phyloP scores from a whole-genome alignment of 768 basidiomycete genomes.

The Tulasnella sp. region DNA sequence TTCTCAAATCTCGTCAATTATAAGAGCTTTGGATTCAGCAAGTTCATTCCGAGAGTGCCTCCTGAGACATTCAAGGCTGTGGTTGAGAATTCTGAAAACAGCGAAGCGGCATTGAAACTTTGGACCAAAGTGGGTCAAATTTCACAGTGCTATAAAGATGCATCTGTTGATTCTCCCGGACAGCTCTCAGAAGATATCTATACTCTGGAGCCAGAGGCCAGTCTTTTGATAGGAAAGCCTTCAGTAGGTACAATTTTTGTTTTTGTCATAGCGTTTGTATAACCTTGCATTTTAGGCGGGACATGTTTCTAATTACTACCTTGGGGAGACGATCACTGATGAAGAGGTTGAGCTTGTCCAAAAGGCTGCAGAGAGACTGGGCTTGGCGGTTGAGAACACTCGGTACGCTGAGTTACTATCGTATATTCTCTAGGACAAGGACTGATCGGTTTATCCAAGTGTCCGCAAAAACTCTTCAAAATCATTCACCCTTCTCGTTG shows the following conservation, averaged over 20 bases:
- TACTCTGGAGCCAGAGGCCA: slow-evolving; percentile 45
- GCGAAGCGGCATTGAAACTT: slow-evolving; percentile 39
- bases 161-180: background rate
- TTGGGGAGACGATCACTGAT: slow-evolving; percentile 51
- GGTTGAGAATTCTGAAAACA: slow-evolving; percentile 47
- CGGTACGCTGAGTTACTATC: slow-evolving; percentile 33
- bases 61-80: slow-evolving; percentile 49
- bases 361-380: slow-evolving; percentile 56
- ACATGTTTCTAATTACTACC: slow-evolving; percentile 77
- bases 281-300: slow-evolving; percentile 34
- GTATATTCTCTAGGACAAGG: background rate
- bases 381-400: slow-evolving; percentile 70
- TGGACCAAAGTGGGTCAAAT: slow-evolving; percentile 43
- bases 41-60: slow-evolving; percentile 64
- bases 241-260: slow-evolving; percentile 8
- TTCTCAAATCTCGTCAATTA: slow-evolving; percentile 41
- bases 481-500: slow-evolving; percentile 60
- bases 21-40: slow-evolving; percentile 72
- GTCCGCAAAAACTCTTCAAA: slow-evolving; percentile 52
- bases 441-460: slow-evolving; percentile 28
- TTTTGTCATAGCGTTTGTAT: background rate
- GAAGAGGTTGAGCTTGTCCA: slow-evolving; percentile 69
- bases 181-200: slow-evolving; percentile 71
- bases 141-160: slow-evolving; percentile 15
- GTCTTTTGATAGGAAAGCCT: slow-evolving; percentile 68